Base-by-base conservation (phyloP, 1,284 basidiomycete species). In the Leccinum griseonigrum region DNA sequence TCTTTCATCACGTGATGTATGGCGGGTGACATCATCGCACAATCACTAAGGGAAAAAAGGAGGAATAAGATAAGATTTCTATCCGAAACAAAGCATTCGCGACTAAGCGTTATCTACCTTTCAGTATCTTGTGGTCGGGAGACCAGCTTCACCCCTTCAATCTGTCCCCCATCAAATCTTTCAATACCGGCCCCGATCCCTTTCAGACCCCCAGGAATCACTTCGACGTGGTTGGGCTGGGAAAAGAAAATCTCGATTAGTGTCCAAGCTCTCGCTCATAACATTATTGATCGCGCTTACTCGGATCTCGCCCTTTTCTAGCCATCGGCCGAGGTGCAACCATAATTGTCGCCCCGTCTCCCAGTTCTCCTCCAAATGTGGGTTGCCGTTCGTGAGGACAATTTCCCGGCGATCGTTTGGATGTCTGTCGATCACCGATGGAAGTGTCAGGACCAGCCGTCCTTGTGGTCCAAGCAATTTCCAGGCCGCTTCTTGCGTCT, bases 241-340 rank as follows among this genome's bases (percentile, higher is more conserved):
- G 22, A n/a, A 36, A 40, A 46, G 11, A 18, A 22, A 22, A 43
- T 16, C 31, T 4, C n/a, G 3, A 52, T 64, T 38, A 68, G 65
- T n/a, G 18, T 46, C 31, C 11, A 36, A 38, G 11, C 7, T 1
- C 1, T 52, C 50, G 10, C 22, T 26, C 14, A 4, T 22, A 3
- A 10, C 13, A 4, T 13, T 13, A 55, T 40, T 1, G 26, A 51
- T 36, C 5, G 10, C 14, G 48, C 71, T 62, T 61, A 75, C 71
- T 13, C 60, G 63, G 59, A 83, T 75, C 3, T 69, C 64, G 0
- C 77, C 77, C 26, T 77, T 71, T 63, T 77, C 76, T 9, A 82
- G 64, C 65, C 74, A 74, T 57, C 65, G 64, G 1, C 62, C 61
- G 52, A 82, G 64, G 14, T 72, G 62, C 51, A 69, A 57, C 69